Evolutionary conservation across 805 yeast species (phyloP).

Genomic region (Wickerhamiella australiensis): DNA sequence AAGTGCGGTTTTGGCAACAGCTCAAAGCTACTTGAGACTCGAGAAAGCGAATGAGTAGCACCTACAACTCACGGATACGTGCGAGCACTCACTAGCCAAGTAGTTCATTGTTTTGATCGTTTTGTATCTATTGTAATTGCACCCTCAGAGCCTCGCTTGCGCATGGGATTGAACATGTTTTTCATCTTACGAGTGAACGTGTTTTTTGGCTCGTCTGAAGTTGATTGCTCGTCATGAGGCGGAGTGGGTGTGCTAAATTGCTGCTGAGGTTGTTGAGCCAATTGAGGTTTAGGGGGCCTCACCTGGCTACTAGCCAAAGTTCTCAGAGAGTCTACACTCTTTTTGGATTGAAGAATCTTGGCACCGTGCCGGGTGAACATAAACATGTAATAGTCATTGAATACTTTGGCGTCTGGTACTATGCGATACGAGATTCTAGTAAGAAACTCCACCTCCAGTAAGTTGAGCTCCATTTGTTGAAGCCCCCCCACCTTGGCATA

Average conservation of each 20-base stretch:
- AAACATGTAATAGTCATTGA: conserved; percentile 28
- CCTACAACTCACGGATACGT: too few species aligned
- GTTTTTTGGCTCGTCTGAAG: not conserved
- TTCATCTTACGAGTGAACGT: conserved; percentile 5
- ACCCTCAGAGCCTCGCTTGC: conserved; percentile 7
- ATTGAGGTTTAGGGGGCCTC: not conserved
- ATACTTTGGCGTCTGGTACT: conserved; percentile 36
- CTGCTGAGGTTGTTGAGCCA: not conserved
- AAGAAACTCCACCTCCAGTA: conserved; percentile 79
- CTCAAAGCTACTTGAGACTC: too few species aligned
- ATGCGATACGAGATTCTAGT: conserved; percentile 68
- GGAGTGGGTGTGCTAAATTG: not conserved
- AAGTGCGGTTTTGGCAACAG: too few species aligned
- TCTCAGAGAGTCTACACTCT: not conserved
- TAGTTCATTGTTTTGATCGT: conserved; percentile 5
- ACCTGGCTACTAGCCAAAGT: not conserved
- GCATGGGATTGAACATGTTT: conserved; percentile 6
- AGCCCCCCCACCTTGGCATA: conserved; percentile 91
- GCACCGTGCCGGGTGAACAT: conserved; percentile 24
- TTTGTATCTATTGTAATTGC: not conserved
- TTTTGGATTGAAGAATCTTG: not conserved
- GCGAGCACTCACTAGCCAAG: too few species aligned
- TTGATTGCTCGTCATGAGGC: not conserved
- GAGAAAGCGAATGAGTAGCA: too few species aligned
- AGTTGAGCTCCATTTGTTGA: conserved; percentile 54